Percentiles rank a stretch among this genome's conserved stretches.
phyloP scores from a whole-genome alignment of 2,329 filamentous ascomycete species.

The Botrytis deweyae region DNA sequence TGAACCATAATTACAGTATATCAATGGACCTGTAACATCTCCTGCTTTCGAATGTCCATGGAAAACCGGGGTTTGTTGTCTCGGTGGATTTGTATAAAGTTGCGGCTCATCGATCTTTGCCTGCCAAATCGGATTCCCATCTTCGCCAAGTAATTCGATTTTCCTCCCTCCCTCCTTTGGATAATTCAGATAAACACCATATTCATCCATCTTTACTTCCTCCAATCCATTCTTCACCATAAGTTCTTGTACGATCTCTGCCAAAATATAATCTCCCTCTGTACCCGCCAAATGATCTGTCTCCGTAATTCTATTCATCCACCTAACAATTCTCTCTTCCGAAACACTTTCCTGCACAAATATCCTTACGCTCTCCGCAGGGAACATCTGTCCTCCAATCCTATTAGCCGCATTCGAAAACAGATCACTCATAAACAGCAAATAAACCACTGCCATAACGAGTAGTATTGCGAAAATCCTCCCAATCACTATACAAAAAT shows the following conservation, averaged over 20 bases:
- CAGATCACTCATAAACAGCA: slow-evolving; percentile 82
- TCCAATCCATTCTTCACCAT: slow-evolving; percentile 75
- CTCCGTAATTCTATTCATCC: slow-evolving; percentile 72
- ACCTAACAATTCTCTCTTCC: slow-evolving; percentile 65
- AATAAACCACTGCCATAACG: slow-evolving; percentile 75
- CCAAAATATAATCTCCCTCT: slow-evolving; percentile 83
- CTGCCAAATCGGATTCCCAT: slow-evolving; percentile 67
- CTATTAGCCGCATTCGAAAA: slow-evolving; percentile 66
- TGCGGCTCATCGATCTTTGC: slow-evolving; percentile 81
- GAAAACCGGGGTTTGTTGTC: slow-evolving; percentile 73
- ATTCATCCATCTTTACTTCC: slow-evolving; percentile 72
- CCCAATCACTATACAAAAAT: slow-evolving; percentile 62
- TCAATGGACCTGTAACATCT: slow-evolving; percentile 78
- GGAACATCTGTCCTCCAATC: slow-evolving; percentile 70
- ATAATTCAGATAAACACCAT: slow-evolving; percentile 90
- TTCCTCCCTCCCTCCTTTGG: slow-evolving; percentile 73
- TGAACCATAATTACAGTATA: slow-evolving; percentile 92
- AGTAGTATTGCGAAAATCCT: slow-evolving; percentile 73
- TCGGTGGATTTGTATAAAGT: slow-evolving; percentile 60
- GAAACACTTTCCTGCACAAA: slow-evolving; percentile 75
- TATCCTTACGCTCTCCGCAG: slow-evolving; percentile 76
- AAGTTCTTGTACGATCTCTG: slow-evolving; percentile 77
- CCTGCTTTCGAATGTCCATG: slow-evolving; percentile 88
- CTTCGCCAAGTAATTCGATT: slow-evolving; percentile 74
- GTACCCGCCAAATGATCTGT: slow-evolving; percentile 94